A percentile compares a stretch with the other conserved stretches of the same genome.
phyloP scores from a whole-genome alignment of 306 rosid genomes.

The Astragalus membranaceus region DNA sequence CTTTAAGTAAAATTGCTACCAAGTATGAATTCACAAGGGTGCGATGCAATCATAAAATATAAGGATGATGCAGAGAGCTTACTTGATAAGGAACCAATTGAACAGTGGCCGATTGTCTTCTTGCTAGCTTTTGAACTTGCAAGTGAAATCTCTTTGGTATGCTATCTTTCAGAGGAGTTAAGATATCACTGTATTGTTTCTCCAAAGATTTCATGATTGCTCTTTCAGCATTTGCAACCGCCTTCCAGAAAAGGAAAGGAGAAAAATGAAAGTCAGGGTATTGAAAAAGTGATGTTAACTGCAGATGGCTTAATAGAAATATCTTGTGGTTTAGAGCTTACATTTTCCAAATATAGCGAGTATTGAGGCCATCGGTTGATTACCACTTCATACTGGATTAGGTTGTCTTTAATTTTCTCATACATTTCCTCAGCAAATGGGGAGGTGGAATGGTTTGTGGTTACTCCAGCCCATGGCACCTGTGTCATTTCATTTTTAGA shows the following conservation, averaged over 20 bases:
- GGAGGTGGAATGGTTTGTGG: constrained; percentile 81
- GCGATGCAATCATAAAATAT: not conserved
- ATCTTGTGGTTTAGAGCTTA: constrained; percentile 32
- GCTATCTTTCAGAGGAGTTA: constrained; percentile 91
- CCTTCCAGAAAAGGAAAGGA: constrained; percentile 33
- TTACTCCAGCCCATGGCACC: constrained; percentile 98
- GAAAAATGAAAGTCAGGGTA: constrained; percentile 1
- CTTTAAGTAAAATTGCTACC: not conserved
- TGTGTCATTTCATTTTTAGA: constrained; percentile 28
- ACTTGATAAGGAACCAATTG: constrained; percentile 79
- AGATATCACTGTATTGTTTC: constrained; percentile 77
- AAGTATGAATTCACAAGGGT: not conserved
- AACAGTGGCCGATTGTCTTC: constrained; percentile 73
- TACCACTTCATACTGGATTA: constrained; percentile 70
- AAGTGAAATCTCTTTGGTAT: constrained; percentile 86
- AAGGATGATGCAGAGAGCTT: constrained; percentile 14
- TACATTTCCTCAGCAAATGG: constrained; percentile 94
- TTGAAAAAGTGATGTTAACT: not conserved
- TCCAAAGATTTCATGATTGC: constrained; percentile 88
- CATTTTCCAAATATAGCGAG: constrained; percentile 78
- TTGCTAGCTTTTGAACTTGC: constrained; percentile 97
- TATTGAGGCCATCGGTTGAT: constrained; percentile 97
- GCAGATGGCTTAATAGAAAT: not conserved
- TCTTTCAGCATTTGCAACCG: constrained; percentile 81
- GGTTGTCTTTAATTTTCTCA: constrained; percentile 72